Evolutionary conservation across 192 early-diverging fungal species (phyloP), one percentile per base, ranked within the genome.

Genomic region (Tieghemiomyces parasiticus): DNA sequence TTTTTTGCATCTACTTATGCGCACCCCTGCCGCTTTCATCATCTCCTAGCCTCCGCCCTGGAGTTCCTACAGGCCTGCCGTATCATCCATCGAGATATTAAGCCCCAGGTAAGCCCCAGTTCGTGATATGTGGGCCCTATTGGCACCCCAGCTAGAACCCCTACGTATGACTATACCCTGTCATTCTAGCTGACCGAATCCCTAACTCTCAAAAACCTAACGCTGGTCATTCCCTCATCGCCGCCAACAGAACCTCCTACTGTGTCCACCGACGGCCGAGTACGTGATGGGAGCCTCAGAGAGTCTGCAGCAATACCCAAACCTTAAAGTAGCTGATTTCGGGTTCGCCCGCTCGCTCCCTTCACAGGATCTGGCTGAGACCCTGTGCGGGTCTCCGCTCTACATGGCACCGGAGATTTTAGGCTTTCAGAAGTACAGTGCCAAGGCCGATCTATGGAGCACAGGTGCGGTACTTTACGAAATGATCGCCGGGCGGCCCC

Each of bases 401-500:
- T 96, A 95, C 67, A 95, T 95, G 92, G 88, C 84, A 1, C 89
- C 89, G 1, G 89, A 91, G 62, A 90, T 91, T 33, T 67, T 91
- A 29, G 77, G 85, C 20, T 90, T 91, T 35, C 86, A 99, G 69
- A 90, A 85, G 44, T 99, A 97, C 66, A 88, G 92, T 31, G 90
- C 93, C 29, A 91, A 90, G 64, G 93, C 92, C 0, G 96, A 99
- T 71, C 65, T 99, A 25, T 99, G 96, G 96, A 90, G 86, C 58
- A 84, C 97, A 6, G 96, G 96, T 14, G 87, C 90, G 1, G 91
- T 99, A 24, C 64, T 92, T 2, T 99, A 91, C 68, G 94, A 97
- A 67, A 91, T 96, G 86, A 76, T 90, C 46, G 80, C 85, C 2
- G 94, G 94, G 14, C 78, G 80, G 32, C 89, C 91, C 30, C 96